Conservation (phyloP, 2,329 filamentous ascomycete species). For the Epichloe sp. region DNA sequence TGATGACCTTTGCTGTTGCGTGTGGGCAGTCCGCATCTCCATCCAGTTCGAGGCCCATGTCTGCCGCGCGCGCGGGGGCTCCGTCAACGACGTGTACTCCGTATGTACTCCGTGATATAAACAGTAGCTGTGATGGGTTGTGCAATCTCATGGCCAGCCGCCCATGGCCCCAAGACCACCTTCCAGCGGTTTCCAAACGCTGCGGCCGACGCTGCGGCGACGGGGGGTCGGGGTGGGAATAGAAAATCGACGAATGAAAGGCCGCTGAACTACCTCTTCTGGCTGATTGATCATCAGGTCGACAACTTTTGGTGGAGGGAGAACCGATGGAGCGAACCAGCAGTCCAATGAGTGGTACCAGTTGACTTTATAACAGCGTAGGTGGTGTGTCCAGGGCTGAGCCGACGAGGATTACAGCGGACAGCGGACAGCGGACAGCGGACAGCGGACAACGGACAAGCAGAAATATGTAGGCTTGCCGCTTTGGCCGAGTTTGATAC, state of each 20-base stretch:
- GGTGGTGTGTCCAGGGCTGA: background rate
- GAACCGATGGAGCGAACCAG: too few relatives aligned
- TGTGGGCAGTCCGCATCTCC: too few relatives aligned
- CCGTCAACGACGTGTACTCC: too few relatives aligned
- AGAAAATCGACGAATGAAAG: background rate
- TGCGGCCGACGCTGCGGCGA: conserved; percentile 1
- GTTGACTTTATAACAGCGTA: too few relatives aligned
- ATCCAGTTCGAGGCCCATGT: background rate
- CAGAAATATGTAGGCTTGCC: too few relatives aligned
- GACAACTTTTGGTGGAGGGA: background rate
- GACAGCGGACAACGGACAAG: too few relatives aligned
- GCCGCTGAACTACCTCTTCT: conserved; percentile 2
- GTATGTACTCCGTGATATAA: too few relatives aligned
- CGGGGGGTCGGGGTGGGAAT: conserved; percentile 3
- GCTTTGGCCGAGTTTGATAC: too few relatives aligned
- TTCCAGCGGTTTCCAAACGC: conserved; percentile 12
- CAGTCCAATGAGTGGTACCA: too few relatives aligned
- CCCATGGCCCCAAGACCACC: background rate
- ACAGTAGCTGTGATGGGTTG: too few relatives aligned
- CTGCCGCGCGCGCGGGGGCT: too few relatives aligned
- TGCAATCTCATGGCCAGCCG: background rate
- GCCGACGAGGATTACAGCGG: background rate
- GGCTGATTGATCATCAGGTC: conserved; percentile 14
- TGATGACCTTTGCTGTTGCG: background rate
- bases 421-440: too few relatives aligned